These are phyloP conservation scores for Tulasnella sp. DNA, from an alignment of 768 basidiomycete genomes.

Conservation along the genomic window DNA sequence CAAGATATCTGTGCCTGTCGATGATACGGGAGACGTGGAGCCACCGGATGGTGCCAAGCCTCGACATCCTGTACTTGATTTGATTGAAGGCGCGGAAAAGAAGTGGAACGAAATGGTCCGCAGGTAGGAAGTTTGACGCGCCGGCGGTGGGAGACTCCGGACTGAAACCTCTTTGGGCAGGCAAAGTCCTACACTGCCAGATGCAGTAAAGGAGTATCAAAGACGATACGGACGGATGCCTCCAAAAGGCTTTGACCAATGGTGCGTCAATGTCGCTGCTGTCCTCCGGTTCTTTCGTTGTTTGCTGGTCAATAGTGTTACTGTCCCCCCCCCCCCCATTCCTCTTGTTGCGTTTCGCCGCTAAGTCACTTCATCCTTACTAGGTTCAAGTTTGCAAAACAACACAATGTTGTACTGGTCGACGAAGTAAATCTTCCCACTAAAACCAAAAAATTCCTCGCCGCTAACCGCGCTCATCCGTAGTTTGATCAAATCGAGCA, in stretches of 20 bases:
- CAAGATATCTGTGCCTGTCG: constrained; percentile 3
- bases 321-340: no score
- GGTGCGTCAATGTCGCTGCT: constrained; percentile 29
- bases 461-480: constrained; percentile 18
- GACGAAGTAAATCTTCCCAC: constrained; percentile 25
- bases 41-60: constrained; percentile 16
- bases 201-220: constrained; percentile 37
- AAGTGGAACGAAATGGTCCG: constrained; percentile 57
- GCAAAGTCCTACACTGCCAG: constrained; percentile 44
- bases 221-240: constrained; percentile 33
- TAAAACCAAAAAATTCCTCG: constrained; percentile 19
- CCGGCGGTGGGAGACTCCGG: background rate
- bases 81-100: constrained; percentile 75
- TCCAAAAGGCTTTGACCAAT: constrained; percentile 41
- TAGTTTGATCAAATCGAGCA: constrained; percentile 33
- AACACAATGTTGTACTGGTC: constrained; percentile 16
- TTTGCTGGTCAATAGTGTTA: no score
- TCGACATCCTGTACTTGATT: constrained; percentile 69
- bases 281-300: background rate
- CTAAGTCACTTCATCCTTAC: constrained; percentile 27
- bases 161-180: constrained; percentile 28
- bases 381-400: constrained; percentile 8
- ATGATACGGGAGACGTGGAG: background rate
- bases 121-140: background rate
- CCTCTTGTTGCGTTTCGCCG: no score